Evolutionary conservation across 2,329 filamentous ascomycete genomes (phyloP).

Genomic region (Monilinia fructigena): DNA sequence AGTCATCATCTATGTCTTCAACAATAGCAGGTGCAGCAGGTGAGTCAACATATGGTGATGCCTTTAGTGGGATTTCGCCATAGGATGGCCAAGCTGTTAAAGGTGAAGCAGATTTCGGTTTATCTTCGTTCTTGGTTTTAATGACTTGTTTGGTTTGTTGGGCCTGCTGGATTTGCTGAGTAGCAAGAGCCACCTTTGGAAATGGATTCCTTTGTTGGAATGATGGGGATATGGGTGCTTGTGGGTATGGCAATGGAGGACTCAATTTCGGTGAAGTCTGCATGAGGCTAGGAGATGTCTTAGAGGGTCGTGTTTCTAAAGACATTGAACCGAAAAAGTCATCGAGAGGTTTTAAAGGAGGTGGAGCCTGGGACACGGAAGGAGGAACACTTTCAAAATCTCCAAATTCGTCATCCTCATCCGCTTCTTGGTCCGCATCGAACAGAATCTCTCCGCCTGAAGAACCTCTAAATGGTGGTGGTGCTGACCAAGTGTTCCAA

Average conservation of each 20-base stretch:
- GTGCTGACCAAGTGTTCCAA: slow-evolving; percentile 2
- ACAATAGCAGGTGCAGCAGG: slow-evolving; percentile 31
- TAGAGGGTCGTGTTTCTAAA: slow-evolving; percentile 36
- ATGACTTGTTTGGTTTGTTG: slow-evolving; percentile 38
- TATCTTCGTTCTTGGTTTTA: slow-evolving; percentile 38
- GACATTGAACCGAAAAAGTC: slow-evolving; percentile 38
- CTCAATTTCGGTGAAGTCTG: slow-evolving; percentile 37
- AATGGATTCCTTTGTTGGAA: slow-evolving; percentile 56
- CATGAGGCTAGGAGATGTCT: slow-evolving; percentile 40
- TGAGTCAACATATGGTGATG: slow-evolving; percentile 34
- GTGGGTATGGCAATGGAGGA: slow-evolving; percentile 45
- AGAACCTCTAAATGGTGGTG: slow-evolving; percentile 24
- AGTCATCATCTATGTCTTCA: slow-evolving; percentile 48
- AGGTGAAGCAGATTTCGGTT: slow-evolving; percentile 39
- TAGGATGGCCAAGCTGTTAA: slow-evolving; percentile 38
- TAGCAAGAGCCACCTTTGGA: slow-evolving; percentile 49
- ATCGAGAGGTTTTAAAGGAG: slow-evolving; percentile 35
- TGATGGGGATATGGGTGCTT: slow-evolving; percentile 52
- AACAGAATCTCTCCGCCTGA: slow-evolving; percentile 39
- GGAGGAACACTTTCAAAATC: slow-evolving; percentile 61
- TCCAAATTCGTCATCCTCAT: slow-evolving; percentile 63
- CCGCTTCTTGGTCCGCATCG: slow-evolving; percentile 43
- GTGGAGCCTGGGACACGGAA: slow-evolving; percentile 28
- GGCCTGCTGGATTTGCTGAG: slow-evolving; percentile 41
- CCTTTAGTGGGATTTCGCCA: slow-evolving; percentile 28